Conservation (phyloP, 2,329 filamentous ascomycete species). For the Paradendryphiella salina region DNA sequence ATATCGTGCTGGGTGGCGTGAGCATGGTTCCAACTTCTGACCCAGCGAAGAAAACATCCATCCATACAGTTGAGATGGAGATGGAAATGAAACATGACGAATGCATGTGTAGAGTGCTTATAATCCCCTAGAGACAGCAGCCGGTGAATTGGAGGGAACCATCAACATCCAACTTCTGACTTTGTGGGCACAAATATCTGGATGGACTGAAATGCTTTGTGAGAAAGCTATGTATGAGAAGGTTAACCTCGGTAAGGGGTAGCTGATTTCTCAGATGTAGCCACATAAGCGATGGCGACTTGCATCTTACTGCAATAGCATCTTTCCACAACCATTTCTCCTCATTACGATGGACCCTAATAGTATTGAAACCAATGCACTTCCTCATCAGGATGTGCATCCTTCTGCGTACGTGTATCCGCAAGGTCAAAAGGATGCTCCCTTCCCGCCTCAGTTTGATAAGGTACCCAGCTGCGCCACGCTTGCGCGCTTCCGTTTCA, state of each 20-base stretch:
- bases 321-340: too few species aligned
- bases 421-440: conserved; percentile 1
- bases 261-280: neutral
- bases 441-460: neutral
- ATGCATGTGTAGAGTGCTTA: too few species aligned
- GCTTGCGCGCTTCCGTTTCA: conserved; percentile 10
- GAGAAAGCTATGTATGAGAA: neutral
- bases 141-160: too few species aligned
- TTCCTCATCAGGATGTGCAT: too few species aligned
- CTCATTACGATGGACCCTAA: too few species aligned
- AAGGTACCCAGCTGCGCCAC: conserved; percentile 5
- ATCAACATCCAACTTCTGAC: neutral
- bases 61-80: too few species aligned
- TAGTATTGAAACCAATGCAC: too few species aligned
- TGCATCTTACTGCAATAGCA: too few species aligned
- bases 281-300: too few species aligned
- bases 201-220: neutral
- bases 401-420: neutral
- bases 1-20: neutral
- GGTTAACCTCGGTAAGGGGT: neutral
- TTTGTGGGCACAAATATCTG: neutral
- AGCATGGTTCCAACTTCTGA: neutral
- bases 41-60: too few species aligned
- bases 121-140: too few species aligned
- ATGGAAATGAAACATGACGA: too few species aligned